Evolutionary conservation across 1,139 yeast species (phyloP), one percentile per base, ranked within the genome.

Genomic region (Suhomyces panamericanus): DNA sequence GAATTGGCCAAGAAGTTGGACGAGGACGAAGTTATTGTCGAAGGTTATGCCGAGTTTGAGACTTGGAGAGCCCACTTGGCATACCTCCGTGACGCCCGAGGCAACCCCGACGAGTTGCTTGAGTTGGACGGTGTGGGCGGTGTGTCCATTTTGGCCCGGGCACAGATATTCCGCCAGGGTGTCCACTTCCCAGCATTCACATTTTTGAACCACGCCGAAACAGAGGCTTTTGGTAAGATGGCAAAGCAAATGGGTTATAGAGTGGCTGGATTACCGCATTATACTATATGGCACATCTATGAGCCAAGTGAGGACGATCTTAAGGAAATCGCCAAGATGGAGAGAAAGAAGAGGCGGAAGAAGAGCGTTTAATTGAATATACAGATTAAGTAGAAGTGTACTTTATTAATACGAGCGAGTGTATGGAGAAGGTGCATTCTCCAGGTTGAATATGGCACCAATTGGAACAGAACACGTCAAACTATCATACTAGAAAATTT

Each of bases 281-380:
- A 89, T 62, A 87, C 91, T 1, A 77, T 89, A 35, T 88, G 96
- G 96, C 91, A 85, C 63, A 84, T 85, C 45, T 85, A 85, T 65
- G 96, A 87, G 59, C 91, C 95, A 33, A 87, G 96, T 67, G 96
- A 87, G 62, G 97, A 91, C 59, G 97, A 91, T 65, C 71, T 89
- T 51, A 76, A 78, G 59, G 81, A 83, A 57, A 87, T 88, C 42
- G 85, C 88, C 2, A 75, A 77, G 61, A 75, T 78, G 70, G 95
- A 81, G 66, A 77, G 91, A 66, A 81, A 76, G 61, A 83, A 78
- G 69, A 78, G 87, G 67, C 71, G 80, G 58, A 53, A 61, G 38
- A 46, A 46, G 46, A 38, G 27, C 35, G 39, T 15, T 22, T 42
- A 35, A 35, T 45, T 42, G 30, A 17, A 35, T 24, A 40, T 35